A percentile compares a stretch with the other conserved stretches of the same genome.
phyloP scores from a whole-genome alignment of 148 eudicot species.

The Camellia japonica region DNA sequence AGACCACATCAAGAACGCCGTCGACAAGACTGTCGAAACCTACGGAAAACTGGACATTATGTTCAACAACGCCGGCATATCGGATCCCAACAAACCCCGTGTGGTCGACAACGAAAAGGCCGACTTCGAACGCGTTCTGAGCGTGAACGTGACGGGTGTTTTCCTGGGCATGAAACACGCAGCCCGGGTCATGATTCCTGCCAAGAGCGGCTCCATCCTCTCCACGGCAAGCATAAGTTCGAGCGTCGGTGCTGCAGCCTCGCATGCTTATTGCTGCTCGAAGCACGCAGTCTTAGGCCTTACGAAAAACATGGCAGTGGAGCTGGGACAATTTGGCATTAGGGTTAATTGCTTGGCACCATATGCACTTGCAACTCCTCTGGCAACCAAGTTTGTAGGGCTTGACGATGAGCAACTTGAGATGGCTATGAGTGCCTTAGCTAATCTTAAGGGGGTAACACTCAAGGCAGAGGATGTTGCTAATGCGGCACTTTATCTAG shows the following conservation, averaged over 20 bases:
- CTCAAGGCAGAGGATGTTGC: slow-evolving; percentile 41
- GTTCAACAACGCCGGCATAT: slow-evolving; percentile 56
- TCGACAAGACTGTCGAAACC: slow-evolving; percentile 31
- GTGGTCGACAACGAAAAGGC: slow-evolving; percentile 25
- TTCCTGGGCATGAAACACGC: slow-evolving; percentile 70
- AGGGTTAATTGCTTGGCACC: slow-evolving; percentile 51
- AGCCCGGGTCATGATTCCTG: slow-evolving; percentile 56
- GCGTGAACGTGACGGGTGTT: slow-evolving; percentile 38
- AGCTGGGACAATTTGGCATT: slow-evolving; percentile 47
- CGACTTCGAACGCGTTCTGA: slow-evolving; percentile 37
- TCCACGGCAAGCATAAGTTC: slow-evolving; percentile 42
- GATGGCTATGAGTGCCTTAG: slow-evolving; percentile 16
- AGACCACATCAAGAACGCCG: slow-evolving; percentile 30
- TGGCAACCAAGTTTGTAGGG: slow-evolving; percentile 23
- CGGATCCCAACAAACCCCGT: slow-evolving; percentile 16
- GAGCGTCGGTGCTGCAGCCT: slow-evolving; percentile 20
- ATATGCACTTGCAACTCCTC: slow-evolving; percentile 30
- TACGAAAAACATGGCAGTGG: slow-evolving; percentile 38
- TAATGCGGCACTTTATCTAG: slow-evolving; percentile 44
- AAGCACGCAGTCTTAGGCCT: slow-evolving; percentile 48
- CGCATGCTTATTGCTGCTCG: slow-evolving; percentile 35
- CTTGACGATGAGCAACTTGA: slow-evolving; percentile 24
- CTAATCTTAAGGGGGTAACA: slow-evolving; percentile 34
- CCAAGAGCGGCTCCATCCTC: slow-evolving; percentile 41
- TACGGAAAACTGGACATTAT: slow-evolving; percentile 48